These are phyloP conservation scores for Lipomyces starkeyi DNA, from an alignment of 805 yeast species.

Conservation along the genomic window DNA sequence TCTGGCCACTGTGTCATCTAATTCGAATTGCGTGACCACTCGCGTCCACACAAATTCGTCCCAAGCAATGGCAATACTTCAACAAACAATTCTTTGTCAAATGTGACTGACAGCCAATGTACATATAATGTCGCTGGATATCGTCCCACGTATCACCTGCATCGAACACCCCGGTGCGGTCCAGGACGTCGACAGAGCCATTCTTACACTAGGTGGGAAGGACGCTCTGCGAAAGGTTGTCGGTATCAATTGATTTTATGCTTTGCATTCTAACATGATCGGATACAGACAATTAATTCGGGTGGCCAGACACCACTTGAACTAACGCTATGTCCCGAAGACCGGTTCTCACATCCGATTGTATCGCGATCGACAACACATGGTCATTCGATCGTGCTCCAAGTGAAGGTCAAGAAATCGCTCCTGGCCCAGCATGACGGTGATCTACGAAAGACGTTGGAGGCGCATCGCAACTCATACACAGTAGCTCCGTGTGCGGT, in stretches of 20 bases:
- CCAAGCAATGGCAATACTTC: not conserved
- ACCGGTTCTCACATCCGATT: conserved; percentile 57
- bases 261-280: not conserved
- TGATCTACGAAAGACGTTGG: conserved; percentile 64
- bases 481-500: conserved; percentile 67
- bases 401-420: conserved; percentile 44
- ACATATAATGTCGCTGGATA: conserved; percentile 16
- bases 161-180: conserved; percentile 38
- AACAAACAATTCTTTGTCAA: not conserved
- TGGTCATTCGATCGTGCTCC: conserved; percentile 43
- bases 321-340: conserved; percentile 47
- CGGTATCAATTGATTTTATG: not conserved
- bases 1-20: not conserved
- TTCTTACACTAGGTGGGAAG: conserved; percentile 32
- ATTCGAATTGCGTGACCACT: not conserved
- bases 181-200: conserved; percentile 26
- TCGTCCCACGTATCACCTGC: conserved; percentile 32
- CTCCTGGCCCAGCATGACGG: conserved; percentile 42
- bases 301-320: conserved; percentile 45
- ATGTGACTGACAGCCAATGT: no score
- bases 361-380: conserved; percentile 44
- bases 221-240: conserved; percentile 28
- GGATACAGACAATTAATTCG: conserved; percentile 43
- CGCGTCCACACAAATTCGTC: not conserved
- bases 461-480: conserved; percentile 59